These are phyloP conservation scores for Emericellopsis cladophorae DNA, from an alignment of 2,329 filamentous ascomycete genomes.

Conservation along the genomic window DNA sequence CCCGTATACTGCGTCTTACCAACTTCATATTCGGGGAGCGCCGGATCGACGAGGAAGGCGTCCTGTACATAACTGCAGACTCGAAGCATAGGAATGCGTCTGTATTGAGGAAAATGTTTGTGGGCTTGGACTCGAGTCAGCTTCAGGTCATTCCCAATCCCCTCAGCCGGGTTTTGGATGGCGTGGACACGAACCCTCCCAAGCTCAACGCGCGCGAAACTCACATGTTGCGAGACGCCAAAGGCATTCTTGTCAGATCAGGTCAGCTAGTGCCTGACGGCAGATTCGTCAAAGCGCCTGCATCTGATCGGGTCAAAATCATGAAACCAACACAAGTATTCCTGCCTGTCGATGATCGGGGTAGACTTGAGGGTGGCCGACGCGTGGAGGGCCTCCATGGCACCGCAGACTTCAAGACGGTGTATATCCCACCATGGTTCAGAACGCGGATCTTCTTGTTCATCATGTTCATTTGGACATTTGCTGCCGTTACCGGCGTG, in stretches of 20 bases:
- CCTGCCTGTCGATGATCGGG: slow-evolving; percentile 52
- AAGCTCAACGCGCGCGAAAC: slow-evolving; percentile 20
- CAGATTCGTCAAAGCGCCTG: slow-evolving; percentile 80
- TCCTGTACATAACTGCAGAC: slow-evolving; percentile 31
- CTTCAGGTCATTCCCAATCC: slow-evolving; percentile 35
- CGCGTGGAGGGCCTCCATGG: slow-evolving; percentile 35
- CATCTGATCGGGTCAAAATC: slow-evolving; percentile 89
- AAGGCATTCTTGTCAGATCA: slow-evolving; percentile 30
- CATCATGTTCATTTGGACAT: slow-evolving; percentile 83
- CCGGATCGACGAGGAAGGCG: slow-evolving; percentile 69
- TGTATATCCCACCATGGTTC: slow-evolving; percentile 81
- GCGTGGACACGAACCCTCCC: slow-evolving; percentile 30
- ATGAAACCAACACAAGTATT: slow-evolving; percentile 77
- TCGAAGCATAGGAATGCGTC: slow-evolving; percentile 7
- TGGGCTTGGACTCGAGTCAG: slow-evolving; percentile 30
- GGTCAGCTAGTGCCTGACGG: slow-evolving; percentile 56
- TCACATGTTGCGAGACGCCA: slow-evolving; percentile 21
- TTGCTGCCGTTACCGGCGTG: slow-evolving; percentile 79
- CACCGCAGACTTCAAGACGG: slow-evolving; percentile 51
- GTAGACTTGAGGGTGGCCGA: slow-evolving; percentile 50
- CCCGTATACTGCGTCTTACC: slow-evolving; percentile 65
- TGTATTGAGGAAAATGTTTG: slow-evolving; percentile 16
- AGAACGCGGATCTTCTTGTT: slow-evolving; percentile 69
- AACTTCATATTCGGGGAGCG: slow-evolving; percentile 90
- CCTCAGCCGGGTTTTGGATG: slow-evolving; percentile 44